Evolutionary conservation across 2,329 filamentous ascomycete species (phyloP).

Genomic region (Ascomycota sp.): DNA sequence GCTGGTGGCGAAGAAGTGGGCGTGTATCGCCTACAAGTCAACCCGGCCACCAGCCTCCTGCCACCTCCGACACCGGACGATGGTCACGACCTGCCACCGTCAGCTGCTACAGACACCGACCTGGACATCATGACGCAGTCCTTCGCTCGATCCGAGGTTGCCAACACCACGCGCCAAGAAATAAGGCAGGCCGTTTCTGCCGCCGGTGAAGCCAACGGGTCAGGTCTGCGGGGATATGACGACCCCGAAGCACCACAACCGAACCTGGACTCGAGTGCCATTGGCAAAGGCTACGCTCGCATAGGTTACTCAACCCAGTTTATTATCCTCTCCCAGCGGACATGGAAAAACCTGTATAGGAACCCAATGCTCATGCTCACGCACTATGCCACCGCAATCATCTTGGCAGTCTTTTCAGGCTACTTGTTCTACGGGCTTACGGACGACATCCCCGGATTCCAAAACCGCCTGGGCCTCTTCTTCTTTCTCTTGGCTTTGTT

Average conservation of each 20-base stretch:
- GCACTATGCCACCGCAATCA: slow-evolving; percentile 89
- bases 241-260: slow-evolving; percentile 24
- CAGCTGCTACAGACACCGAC: slow-evolving; percentile 44
- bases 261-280: slow-evolving; percentile 28
- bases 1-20: slow-evolving; percentile 26
- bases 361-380: slow-evolving; percentile 97
- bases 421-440: slow-evolving; percentile 92
- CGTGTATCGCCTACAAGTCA: slow-evolving; percentile 28
- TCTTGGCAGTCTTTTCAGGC: slow-evolving; percentile 80
- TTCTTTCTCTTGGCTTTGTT: slow-evolving; percentile 93
- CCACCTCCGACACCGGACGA: slow-evolving; percentile 47
- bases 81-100: slow-evolving; percentile 35
- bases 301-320: slow-evolving; percentile 67
- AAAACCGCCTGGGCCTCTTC: slow-evolving; percentile 89
- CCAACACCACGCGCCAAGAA: slow-evolving; percentile 50
- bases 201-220: slow-evolving; percentile 45
- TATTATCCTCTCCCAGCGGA: slow-evolving; percentile 66
- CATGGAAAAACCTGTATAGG: slow-evolving; percentile 91
- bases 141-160: slow-evolving; percentile 60
- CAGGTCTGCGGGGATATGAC: slow-evolving; percentile 23
- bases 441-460: slow-evolving; percentile 90
- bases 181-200: slow-evolving; percentile 45
- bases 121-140: slow-evolving; percentile 60
- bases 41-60: slow-evolving; percentile 15
- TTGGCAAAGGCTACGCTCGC: slow-evolving; percentile 62